Evolutionary conservation across 495 filamentous ascomycete species (phyloP).

Genomic region (Talaromyces ruber): DNA sequence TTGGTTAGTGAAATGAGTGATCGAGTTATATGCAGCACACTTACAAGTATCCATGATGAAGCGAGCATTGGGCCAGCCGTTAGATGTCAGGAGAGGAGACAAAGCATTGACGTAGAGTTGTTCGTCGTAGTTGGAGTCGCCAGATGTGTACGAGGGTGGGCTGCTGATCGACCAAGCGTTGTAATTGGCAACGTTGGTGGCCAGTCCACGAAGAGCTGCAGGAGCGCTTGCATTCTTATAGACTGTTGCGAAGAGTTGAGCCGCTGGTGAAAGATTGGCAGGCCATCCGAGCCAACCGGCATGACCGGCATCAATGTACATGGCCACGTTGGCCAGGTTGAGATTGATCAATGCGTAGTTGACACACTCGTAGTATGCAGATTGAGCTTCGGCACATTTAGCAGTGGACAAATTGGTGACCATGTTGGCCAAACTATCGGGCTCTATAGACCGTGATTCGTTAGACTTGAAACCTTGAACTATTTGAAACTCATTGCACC

Average conservation of each 20-base stretch:
- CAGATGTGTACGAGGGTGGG: conserved; percentile 35
- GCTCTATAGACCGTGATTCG: conserved; percentile 55
- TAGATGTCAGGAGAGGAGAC: conserved; percentile 46
- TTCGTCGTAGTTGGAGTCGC: conserved; percentile 54
- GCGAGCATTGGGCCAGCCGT: conserved; percentile 57
- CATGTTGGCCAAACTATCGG: conserved; percentile 73
- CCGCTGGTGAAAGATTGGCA: conserved; percentile 66
- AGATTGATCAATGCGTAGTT: conserved; percentile 64
- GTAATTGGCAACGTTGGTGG: conserved; percentile 75
- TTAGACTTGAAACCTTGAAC: conserved; percentile 44
- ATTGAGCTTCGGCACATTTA: conserved; percentile 54
- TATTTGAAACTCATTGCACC: conserved; percentile 6
- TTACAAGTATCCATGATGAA: conserved; percentile 60
- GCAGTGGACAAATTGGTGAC: conserved; percentile 61
- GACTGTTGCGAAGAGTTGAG: conserved; percentile 55
- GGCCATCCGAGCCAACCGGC: conserved; percentile 77
- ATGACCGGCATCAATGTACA: conserved; percentile 71
- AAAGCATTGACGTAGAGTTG: conserved; percentile 63
- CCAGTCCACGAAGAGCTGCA: conserved; percentile 58
- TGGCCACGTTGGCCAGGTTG: conserved; percentile 68
- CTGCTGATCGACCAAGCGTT: conserved; percentile 49
- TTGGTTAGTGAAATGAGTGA: neutral
- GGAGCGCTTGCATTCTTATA: conserved; percentile 60
- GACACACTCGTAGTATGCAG: conserved; percentile 59
- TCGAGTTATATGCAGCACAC: neutral